Conservation (phyloP, 805 yeast genomes). For the Nakazawaea sp. region DNA sequence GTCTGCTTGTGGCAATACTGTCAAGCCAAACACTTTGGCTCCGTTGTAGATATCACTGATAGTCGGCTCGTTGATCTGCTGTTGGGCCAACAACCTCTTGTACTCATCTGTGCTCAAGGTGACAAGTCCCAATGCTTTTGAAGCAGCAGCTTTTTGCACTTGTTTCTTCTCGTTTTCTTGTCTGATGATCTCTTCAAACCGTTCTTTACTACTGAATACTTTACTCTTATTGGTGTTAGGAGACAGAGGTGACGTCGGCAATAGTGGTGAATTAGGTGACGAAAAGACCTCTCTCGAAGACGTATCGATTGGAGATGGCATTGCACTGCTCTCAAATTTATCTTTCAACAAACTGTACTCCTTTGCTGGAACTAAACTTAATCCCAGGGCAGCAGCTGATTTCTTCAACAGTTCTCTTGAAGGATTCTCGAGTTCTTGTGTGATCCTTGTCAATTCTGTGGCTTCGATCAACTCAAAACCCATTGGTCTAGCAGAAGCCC, state of each 20-base stretch:
- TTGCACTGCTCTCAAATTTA: slow-evolving; percentile 8
- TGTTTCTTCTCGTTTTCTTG: slow-evolving; percentile 7
- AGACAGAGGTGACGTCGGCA: slow-evolving; percentile 10
- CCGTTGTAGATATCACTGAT: slow-evolving; percentile 10
- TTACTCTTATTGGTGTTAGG: slow-evolving; percentile 13
- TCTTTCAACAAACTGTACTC: slow-evolving; percentile 16
- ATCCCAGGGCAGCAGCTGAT: slow-evolving; percentile 23
- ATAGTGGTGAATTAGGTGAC: slow-evolving; percentile 4
- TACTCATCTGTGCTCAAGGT: slow-evolving; percentile 11
- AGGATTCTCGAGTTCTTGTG: slow-evolving; percentile 10
- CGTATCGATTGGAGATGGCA: neutral
- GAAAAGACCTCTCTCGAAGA: neutral
- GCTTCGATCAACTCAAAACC: slow-evolving; percentile 5
- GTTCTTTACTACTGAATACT: slow-evolving; percentile 26
- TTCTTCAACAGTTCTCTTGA: slow-evolving; percentile 24
- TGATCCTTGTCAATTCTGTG: slow-evolving; percentile 2
- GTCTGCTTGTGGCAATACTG: slow-evolving; percentile 38
- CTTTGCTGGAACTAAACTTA: slow-evolving; percentile 20
- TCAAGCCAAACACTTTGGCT: slow-evolving; percentile 35
- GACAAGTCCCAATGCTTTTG: slow-evolving; percentile 12
- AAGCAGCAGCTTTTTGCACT: slow-evolving; percentile 11
- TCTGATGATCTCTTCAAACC: slow-evolving; percentile 20
- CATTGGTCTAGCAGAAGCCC: slow-evolving; percentile 11
- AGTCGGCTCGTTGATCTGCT: slow-evolving; percentile 9
- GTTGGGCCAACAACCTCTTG: slow-evolving; percentile 10